phyloP scores from a whole-genome alignment of 2,329 filamentous ascomycete genomes.

The Ceratocystis variospora region DNA sequence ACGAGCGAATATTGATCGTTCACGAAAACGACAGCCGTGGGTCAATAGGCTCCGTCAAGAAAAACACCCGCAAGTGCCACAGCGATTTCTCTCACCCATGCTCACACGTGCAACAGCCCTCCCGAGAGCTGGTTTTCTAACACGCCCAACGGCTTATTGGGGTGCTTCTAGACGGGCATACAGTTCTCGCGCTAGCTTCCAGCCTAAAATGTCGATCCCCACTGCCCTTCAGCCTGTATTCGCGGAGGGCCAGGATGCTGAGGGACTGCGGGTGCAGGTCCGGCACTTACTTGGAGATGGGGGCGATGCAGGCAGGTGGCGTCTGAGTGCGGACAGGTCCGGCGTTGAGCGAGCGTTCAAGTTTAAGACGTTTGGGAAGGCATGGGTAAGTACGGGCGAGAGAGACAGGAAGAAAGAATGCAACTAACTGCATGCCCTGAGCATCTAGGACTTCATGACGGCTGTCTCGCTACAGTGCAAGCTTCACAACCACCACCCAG shows the following conservation, averaged over 20 bases:
- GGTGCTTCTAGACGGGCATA: neutral
- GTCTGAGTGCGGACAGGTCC: slow-evolving; percentile 35
- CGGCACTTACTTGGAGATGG: slow-evolving; percentile 26
- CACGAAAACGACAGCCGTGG: too few relatives aligned
- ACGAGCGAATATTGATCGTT: too few relatives aligned
- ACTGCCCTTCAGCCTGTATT: slow-evolving; percentile 24
- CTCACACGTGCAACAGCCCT: too few relatives aligned
- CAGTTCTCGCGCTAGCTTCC: neutral
- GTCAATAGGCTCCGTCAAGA: too few relatives aligned
- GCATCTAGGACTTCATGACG: slow-evolving; percentile 52
- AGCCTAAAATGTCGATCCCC: neutral
- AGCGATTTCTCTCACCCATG: too few relatives aligned
- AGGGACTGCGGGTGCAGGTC: slow-evolving; percentile 31
- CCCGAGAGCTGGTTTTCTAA: too few relatives aligned
- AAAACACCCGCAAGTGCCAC: too few relatives aligned
- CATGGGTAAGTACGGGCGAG: slow-evolving; percentile 38
- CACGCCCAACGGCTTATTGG: too few relatives aligned
- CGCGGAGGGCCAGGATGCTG: slow-evolving; percentile 33
- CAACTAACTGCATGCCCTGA: slow-evolving; percentile 28
- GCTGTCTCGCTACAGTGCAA: slow-evolving; percentile 54
- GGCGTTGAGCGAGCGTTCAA: slow-evolving; percentile 47
- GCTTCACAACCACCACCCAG: slow-evolving; percentile 55
- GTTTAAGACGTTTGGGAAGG: slow-evolving; percentile 52
- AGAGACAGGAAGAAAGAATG: too few relatives aligned
- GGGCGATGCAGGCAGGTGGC: slow-evolving; percentile 32